Evolutionary conservation across 208 protist species (phyloP), one percentile per base, ranked within the genome.

Genomic region (Tritrichomonas foetus): DNA sequence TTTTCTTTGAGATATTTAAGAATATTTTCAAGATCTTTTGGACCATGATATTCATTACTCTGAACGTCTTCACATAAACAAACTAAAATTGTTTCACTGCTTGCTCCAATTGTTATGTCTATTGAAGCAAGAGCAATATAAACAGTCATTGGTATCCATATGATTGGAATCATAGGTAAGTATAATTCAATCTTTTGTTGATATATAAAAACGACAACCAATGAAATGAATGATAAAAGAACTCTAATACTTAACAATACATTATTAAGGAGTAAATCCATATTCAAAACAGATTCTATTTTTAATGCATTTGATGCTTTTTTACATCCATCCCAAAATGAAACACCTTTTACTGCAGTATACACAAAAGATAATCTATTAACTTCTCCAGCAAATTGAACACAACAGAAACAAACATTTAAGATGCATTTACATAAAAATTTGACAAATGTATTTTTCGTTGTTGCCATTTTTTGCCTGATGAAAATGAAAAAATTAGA

Each of bases 281-380:
- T 61, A 33, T 20, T 47, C 33, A 49, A 13, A n/a, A 89, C 25
- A 39, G 44, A n/a, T 57, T 2, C 0, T 22, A 33, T 47, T 11
- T n/a, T 61, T 39, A 89, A 3, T 33, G 78, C 78, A 57, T 89
- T 47, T 39, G 47, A 5, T 39, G 47, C 78, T 27, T 47, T 33
- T 16, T 53, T 89, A 16, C 78, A 89, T 13, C 41, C 25, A 89
- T 89, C 78, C 78, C 78, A 89, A 49, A 89, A 89, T 33, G 78
- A 89, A 39, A 57, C 47, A 30, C 78, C 78, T 57, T 89, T 89
- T 33, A 89, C 25, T 30, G 78, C 78, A 20, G 78, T 89, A 49
- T 47, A 89, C 33, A 89, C 78, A 57, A 57, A 57, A 53, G 78
- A 53, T 11, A 57, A 20, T 39, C 78, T 53, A 50, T 57, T 61